Base-by-base conservation (phyloP, 371 early-diverging fungal genomes). In the Zychaea mexicana region DNA sequence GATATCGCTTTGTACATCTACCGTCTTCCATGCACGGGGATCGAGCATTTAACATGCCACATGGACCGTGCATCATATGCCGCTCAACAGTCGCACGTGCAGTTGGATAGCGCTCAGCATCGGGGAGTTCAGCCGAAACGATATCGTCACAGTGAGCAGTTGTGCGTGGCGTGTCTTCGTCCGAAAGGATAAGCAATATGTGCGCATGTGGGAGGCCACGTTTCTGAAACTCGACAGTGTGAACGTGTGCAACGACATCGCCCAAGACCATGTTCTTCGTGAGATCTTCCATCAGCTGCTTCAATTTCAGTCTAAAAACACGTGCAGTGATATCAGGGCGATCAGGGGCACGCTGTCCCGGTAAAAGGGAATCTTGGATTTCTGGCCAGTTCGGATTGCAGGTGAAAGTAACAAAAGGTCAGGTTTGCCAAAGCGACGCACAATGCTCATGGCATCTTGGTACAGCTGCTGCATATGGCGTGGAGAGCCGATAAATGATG, bases 11-110 rank as follows among this genome's bases (percentile, higher is more conserved):
- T 5, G 8, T 33, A 12, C 33, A 33, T 33, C 33, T 12, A 33
- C 36, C 63, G 26, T 68, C 52, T 21, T 32, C 53, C 73, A 76
- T 73, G 57, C 75, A 80, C 3, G 64, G 67, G 2, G 67, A 26
- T 67, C 55, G 5, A 30, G 13, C 0, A 2, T 26, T 3, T 73
- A 70, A 61, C 12, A 12, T 5, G 12, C 33, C 33, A 33, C 75
- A 77, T 27, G 72, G 72, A 3, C 70, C 74, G 65, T 77, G 76
- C 17, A 77, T 56, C 73, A 80, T 76, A 2, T 49, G 24, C 4
- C 22, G 64, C 4, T 15, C 59, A 0, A 80, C 73, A 13, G 71
- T 74, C 27, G 69, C 60, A 39, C 69, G 71, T 36, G 64, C 52
- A 8, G 57, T 33, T 8, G 77, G 76, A 54, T 67, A 21, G 3